Evolutionary conservation across 2,329 filamentous ascomycete species (phyloP).

Genomic region (Aureobasidium sp.): DNA sequence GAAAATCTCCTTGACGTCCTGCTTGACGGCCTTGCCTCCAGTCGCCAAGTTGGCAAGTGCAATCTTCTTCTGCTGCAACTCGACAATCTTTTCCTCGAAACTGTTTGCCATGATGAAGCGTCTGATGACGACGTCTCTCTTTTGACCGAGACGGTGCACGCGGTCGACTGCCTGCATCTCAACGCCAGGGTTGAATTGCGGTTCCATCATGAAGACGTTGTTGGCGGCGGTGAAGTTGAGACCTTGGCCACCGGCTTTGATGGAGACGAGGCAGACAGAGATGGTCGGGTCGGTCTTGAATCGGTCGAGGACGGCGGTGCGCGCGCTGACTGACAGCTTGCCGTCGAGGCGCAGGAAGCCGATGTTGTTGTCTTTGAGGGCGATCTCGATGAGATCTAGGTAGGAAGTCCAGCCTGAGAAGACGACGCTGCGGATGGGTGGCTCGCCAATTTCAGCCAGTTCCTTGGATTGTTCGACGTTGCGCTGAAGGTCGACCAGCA

Average conservation of each 20-base stretch:
- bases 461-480: conserved; percentile 55
- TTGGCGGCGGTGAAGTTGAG: conserved; percentile 83
- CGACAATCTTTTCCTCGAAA: conserved; percentile 90
- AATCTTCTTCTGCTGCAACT: conserved; percentile 86
- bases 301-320: conserved; percentile 64
- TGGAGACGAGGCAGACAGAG: conserved; percentile 80
- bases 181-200: conserved; percentile 91
- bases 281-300: conserved; percentile 67
- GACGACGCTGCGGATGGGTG: conserved; percentile 73
- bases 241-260: conserved; percentile 83
- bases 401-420: conserved; percentile 97
- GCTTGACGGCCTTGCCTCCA: conserved; percentile 50
- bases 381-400: conserved; percentile 82
- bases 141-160: conserved; percentile 85
- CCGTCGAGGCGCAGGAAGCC: conserved; percentile 78
- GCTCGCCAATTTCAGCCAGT: conserved; percentile 48
- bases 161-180: conserved; percentile 93
- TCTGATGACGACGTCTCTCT: conserved; percentile 74
- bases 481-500: conserved; percentile 64
- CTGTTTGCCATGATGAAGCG: conserved; percentile 84
- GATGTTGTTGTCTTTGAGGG: conserved; percentile 60
- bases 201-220: conserved; percentile 94
- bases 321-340: conserved; percentile 68
- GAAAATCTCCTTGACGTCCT: conserved; percentile 57
- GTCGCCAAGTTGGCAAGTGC: conserved; percentile 76